Evolutionary conservation across 2,329 filamentous ascomycete genomes (phyloP), one percentile per base, ranked within the genome.

Genomic region (Trichophyton benhamiae): DNA sequence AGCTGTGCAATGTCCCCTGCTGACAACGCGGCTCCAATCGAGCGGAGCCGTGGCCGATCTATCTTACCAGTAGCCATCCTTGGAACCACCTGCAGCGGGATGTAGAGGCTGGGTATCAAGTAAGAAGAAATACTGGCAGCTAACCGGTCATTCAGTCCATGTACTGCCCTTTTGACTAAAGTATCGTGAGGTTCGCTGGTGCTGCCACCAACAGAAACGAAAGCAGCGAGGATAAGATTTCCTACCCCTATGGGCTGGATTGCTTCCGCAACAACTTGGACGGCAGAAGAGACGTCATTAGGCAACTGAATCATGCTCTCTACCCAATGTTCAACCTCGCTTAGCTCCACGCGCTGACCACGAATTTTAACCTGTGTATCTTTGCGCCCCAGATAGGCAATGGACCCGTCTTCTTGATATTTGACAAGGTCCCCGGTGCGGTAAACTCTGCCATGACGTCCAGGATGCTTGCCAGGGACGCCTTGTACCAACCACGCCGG

Each of bases 401-500:
- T 60, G 2, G 63, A 60, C 4, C 67, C 67, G 53, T 68, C 60
- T 2, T 62, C 42, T 44, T 67, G 64, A 36, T 67, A 68, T 27
- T 62, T 30, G 13, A 67, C 64, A 1, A 69, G 58, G 58, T 70
- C 68, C 5, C 68, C 68, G 3, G 67, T 68, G n/a, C 88, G 78
- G 74, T 99, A 97, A 36, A 65, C 49, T 52, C 62, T 55, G 17
- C 61, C 53, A 13, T 38, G 49, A 49, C 65, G 49, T 3, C 63
- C 65, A 8, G 59, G 52, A 9, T 61, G 33, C 27, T 6, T 30
- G 27, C 52, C 22, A 11, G 58, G 64, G 48, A 6, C 69, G 67
- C 60, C 68, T 63, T 36, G 67, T 64, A 76, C 3, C 79, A 78
- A 3, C 89, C 91, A 70, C 83, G 85, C 62, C 75, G 79, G 75